Evolutionary conservation across 2,329 filamentous ascomycete genomes (phyloP), one percentile per base, ranked within the genome.

Genomic region (Aaosphaeria arxii): DNA sequence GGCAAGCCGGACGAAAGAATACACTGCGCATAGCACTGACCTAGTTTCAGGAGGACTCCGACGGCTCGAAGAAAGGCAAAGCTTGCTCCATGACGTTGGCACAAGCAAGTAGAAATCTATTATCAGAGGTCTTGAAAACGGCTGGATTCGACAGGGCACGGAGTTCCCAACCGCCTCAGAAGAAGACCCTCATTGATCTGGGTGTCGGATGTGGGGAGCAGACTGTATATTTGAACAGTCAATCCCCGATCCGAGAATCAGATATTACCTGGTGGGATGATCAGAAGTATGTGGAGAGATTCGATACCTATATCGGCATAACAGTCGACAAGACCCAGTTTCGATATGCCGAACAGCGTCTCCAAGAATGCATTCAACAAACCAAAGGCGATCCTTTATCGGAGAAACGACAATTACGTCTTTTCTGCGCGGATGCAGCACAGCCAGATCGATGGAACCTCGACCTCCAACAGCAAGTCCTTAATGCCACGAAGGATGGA

Each of bases 191-290:
- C 7, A 63, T 84, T 1, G 81, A 84, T 50, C 67, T 83, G 1
- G 81, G 81, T 2, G 79, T 82, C 51, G 81, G 81, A 7, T 84
- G 81, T 51, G 81, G 81, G 31, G 80, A 84, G 53, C 81, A 84
- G 59, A 79, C 74, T 0, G 59, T 77, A 17, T 73, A 77, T 47
- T 55, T 82, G 28, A 71, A 52, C 50, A 56, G 55, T 45, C 38
- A 47, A 11, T 36, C 11, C 13, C 54, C 57, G 4, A 11, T 59
- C 29, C 44, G 51, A 17, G 31, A 43, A 4, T 47, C 33, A 9
- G 59, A 63, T 43, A 49, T 44, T 7, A 45, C 50, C 5, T 61
- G 54, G 53, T 61, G 53, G 55, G 53, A 55, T 30, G 41, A 4
- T 35, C 39, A 49, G 30, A 40, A 7, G 11, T 45, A n/a, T 42